Percentiles rank a stretch among this genome's conserved stretches.
These are phyloP conservation scores for Eucalyptus viminalis DNA, from an alignment of 345 rosid species.

Conservation along the genomic window DNA sequence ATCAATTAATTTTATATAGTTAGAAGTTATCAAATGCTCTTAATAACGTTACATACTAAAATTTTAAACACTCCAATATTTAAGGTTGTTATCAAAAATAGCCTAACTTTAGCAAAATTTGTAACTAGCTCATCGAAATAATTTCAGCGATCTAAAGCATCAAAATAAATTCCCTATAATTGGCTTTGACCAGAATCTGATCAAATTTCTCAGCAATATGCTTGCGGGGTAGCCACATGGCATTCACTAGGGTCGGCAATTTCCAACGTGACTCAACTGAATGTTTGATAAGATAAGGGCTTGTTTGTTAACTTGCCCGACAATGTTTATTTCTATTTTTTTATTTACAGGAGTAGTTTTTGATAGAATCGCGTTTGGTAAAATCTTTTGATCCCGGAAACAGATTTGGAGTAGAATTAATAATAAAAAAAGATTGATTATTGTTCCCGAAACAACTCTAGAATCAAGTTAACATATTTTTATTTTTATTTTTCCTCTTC, in stretches of 20 bases:
- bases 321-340: too few species aligned
- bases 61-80: not conserved
- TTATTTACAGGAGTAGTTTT: accelerated
- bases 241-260: not conserved
- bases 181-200: accelerated
- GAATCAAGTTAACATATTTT: too few species aligned
- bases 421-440: too few species aligned
- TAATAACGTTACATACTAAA: not conserved
- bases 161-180: not conserved
- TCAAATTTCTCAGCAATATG: accelerated
- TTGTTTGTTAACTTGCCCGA: too few species aligned
- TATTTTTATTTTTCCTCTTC: too few species aligned
- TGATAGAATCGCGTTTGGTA: too few species aligned
- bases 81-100: not conserved
- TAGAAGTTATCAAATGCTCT: not conserved
- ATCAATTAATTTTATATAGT: not conserved
- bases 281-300: not conserved
- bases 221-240: not conserved
- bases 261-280: accelerated
- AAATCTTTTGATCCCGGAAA: too few species aligned
- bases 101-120: not conserved
- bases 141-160: not conserved
- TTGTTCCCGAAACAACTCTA: too few species aligned
- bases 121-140: not conserved
- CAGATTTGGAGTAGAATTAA: too few species aligned